phyloP scores from a whole-genome alignment of 176 grass and related monocot genomes.

The Olyra latifolia region DNA sequence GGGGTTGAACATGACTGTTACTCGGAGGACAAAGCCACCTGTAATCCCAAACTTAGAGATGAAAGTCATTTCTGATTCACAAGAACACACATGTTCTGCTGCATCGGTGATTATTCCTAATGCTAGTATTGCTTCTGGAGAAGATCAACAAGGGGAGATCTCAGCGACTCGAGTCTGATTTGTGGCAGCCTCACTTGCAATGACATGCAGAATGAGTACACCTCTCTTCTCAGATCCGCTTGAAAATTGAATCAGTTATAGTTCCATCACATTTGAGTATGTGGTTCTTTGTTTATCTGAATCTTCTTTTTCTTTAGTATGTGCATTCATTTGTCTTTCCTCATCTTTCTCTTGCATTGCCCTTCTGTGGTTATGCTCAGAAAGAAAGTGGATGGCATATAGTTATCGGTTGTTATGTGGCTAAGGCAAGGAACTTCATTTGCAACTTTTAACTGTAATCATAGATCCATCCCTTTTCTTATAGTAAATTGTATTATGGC shows the following conservation, averaged over 20 bases:
- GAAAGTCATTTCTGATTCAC: slow-evolving; percentile 60
- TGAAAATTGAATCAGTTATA: background rate
- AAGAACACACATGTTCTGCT: slow-evolving; percentile 34
- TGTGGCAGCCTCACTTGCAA: slow-evolving; percentile 2
- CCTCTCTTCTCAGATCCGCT: slow-evolving; percentile 10
- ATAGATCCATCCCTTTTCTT: background rate
- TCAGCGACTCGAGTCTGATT: slow-evolving; percentile 53
- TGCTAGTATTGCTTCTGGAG: slow-evolving; percentile 45
- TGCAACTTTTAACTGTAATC: background rate
- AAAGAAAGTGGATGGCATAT: background rate
- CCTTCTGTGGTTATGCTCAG: slow-evolving; percentile 15
- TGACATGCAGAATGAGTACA: slow-evolving; percentile 33
- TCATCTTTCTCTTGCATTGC: background rate
- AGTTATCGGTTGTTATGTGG: background rate
- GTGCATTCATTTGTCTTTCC: background rate
- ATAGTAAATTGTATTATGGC: background rate
- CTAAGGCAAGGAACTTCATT: background rate
- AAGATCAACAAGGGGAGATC: slow-evolving; percentile 58
- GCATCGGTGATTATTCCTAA: slow-evolving; percentile 28
- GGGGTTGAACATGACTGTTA: slow-evolving; percentile 93
- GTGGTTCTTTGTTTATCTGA: background rate
- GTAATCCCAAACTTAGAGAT: slow-evolving; percentile 79
- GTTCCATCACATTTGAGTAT: slow-evolving; percentile 18
- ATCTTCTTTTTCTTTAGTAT: background rate
- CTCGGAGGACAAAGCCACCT: slow-evolving; percentile 59